Evolutionary conservation across 1,284 basidiomycete species (phyloP), one percentile per base, ranked within the genome.

Genomic region (Neonothopanus nambi): DNA sequence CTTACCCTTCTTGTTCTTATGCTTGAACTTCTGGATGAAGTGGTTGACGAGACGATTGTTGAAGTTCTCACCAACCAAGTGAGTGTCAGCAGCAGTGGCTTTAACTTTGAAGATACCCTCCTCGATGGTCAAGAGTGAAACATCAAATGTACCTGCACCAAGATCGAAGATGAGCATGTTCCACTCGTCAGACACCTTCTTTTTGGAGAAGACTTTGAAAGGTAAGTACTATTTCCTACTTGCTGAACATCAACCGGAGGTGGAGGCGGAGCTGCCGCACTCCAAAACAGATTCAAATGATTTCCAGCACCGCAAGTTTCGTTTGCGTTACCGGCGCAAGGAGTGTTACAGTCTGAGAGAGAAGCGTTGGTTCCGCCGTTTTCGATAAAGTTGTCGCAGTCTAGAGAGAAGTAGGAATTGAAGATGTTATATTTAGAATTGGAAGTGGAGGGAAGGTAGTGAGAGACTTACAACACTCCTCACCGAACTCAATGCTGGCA

Each of bases 31-130:
- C 28, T 59, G 58, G 36, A 55, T 52, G 39, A n/a, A n/a, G n/a
- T n/a, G n/a, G n/a, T n/a, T n/a, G n/a, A n/a, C n/a, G n/a, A n/a
- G n/a, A n/a, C n/a, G 57, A 59, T 93, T 94, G 74, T 94, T 91
- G 66, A 95, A 94, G 76, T 94, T 92, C 76, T 94, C 91, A 75
- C 91, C 92, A 75, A 92, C 88, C 50, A 91, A 74, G 70, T 89
- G 86, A 55, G 87, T 91, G 76, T 90, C 87, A 74, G 88, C 88
- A 56, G 88, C 84, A 53, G 88, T 90, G 52, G 89, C 85, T 69
- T 86, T 82, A 62, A 89, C 87, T 71, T 89, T 86, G 70, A 90
- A 89, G 67, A 89, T 82, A 67, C 85, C 85, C 65, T 87, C 86
- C 67, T 90, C 84, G 61, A 90, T 87, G 59, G 84, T 82, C 52